Percentiles rank a stretch among this genome's conserved stretches.
These are phyloP conservation scores for Colletotrichum tropicale DNA, from an alignment of 2,329 filamentous ascomycete species.

Conservation along the genomic window DNA sequence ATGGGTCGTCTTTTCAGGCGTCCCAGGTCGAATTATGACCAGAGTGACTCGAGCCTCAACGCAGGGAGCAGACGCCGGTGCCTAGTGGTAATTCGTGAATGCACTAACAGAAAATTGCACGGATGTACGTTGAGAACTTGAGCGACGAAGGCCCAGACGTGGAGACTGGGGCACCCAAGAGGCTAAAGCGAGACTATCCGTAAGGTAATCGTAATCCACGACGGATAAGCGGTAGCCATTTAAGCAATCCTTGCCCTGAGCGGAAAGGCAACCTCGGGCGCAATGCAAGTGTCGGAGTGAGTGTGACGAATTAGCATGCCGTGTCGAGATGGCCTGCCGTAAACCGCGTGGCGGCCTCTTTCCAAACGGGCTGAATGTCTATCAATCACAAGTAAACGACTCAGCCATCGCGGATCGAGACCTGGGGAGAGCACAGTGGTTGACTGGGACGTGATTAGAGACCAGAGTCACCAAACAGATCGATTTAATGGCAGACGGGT, in stretches of 20 bases:
- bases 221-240: not conserved
- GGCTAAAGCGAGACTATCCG: not conserved
- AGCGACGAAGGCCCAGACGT: not conserved
- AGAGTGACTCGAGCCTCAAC: constrained; percentile 11
- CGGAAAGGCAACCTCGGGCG: not conserved
- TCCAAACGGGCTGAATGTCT: constrained; percentile 1
- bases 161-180: not conserved
- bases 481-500: not conserved
- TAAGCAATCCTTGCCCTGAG: not conserved
- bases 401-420: not conserved
- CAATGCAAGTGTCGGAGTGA: not conserved
- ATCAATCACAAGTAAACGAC: constrained; percentile 18
- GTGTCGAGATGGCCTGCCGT: not conserved
- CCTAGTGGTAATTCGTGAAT: not conserved
- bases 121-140: constrained; percentile 1
- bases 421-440: not conserved
- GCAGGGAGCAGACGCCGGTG: constrained; percentile 4
- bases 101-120: constrained; percentile 9
- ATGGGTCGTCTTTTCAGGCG: not conserved
- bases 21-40: not conserved
- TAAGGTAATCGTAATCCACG: not conserved
- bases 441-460: not conserved
- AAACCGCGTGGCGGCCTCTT: not conserved
- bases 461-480: not conserved
- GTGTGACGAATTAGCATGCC: constrained; percentile 16